phyloP scores from a whole-genome alignment of 306 rosid genomes.

The Pyrus bretschneideri region DNA sequence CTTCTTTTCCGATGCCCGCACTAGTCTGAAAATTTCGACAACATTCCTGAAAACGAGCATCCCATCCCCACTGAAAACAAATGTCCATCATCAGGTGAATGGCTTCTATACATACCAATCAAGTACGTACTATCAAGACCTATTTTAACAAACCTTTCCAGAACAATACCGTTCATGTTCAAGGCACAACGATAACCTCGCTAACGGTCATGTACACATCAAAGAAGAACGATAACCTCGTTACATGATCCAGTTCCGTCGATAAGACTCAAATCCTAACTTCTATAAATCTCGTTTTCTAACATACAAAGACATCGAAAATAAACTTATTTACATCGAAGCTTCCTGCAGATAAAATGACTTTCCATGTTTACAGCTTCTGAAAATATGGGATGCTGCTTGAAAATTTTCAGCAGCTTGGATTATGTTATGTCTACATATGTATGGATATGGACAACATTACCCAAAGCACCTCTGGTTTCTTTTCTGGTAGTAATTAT shows the following conservation, averaged over 20 bases:
- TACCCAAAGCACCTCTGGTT: conserved; percentile 10
- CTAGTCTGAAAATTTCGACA: no score
- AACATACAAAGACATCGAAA: conserved; percentile 20
- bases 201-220: background rate
- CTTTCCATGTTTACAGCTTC: conserved; percentile 52
- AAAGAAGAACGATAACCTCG: no score
- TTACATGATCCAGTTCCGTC: background rate
- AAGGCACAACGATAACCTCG: background rate
- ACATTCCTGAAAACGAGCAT: no score
- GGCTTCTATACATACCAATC: no score
- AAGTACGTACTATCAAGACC: no score
- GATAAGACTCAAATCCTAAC: background rate
- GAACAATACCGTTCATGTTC: no score
- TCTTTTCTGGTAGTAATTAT: conserved; percentile 12
- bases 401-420: conserved; percentile 32
- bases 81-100: no score
- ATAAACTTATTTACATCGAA: conserved; percentile 23
- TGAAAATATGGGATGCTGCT: conserved; percentile 39
- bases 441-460: conserved; percentile 11
- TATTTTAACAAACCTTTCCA: no score
- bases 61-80: no score
- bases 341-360: conserved; percentile 34
- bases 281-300: background rate
- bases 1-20: no score
- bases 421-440: conserved; percentile 12